Base-by-base conservation (phyloP, 164 flowering plant genomes). In the Saururus chinensis region DNA sequence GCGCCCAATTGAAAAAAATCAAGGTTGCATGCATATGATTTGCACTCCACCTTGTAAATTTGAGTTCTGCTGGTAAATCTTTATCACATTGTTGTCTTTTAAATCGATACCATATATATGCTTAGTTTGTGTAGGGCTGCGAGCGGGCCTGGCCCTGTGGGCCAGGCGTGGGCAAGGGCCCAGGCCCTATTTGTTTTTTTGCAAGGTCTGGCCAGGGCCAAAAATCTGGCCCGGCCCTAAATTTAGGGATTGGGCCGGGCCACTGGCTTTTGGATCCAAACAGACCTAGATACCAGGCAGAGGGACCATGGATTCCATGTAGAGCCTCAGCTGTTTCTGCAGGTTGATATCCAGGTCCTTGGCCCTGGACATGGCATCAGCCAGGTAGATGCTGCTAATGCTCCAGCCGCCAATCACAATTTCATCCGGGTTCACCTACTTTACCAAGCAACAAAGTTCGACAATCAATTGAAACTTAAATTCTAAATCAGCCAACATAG, bases 341-440 rank as follows among this genome's bases (percentile, higher is more conserved):
- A 95, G 67, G 78, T 95, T 96, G 66, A 30, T 30, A 6, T 30
- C 37, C 37, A 30, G 6, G 37, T 91, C 99, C 82, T 68, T 87
- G 59, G 96, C 99, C 78, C 99, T 87, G 14, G 86, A 80, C 99
- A 95, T 95, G 62, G 97, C 77, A 72, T 95, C 99, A 37, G 97
- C 99, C 69, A 95, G 51, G 79, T 89, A 91, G 88, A 91, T 80
- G 80, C 82, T 78, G 62, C 96, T 95, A 20, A 95, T 95, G 82
- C 91, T 97, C 96, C 99, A 95, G 9, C 99, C 99, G 16, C 96
- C 99, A 74, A 95, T 87, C 51, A 95, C 90, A 66, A 95, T 68
- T 19, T 90, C 95, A 73, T 91, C 97, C 12, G 99, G 99, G 67
- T 89, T 90, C 66, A 93, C 99, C 99, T 93, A 62, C 2, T 30